Evolutionary conservation across 2,329 filamentous ascomycete species (phyloP), one percentile per base, ranked within the genome.

Genomic region (Fusarium sp.): DNA sequence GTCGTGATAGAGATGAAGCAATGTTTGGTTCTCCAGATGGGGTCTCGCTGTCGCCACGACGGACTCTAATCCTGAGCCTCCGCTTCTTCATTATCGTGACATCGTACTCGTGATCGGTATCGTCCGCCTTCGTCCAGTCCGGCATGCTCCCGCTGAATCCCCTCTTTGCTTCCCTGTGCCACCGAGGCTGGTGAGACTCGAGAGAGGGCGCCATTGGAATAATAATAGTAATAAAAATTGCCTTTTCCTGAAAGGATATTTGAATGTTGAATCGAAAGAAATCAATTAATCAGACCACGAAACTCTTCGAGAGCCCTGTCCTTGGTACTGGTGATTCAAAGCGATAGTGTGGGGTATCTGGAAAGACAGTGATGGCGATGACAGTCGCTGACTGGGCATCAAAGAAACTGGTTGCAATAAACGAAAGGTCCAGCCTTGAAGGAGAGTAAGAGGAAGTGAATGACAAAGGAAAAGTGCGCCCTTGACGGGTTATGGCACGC

Each of bases 41-140:
- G n/a, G 20, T 20, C 45, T 58, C 58, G 52, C 13, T 35, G n/a
- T 64, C 65, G 22, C 48, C 41, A 43, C 71, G 76, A 31, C 65
- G 67, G 13, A 48, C n/a, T 33, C 59, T 75, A 24, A 31, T 61
- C 27, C 59, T 66, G 35, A 45, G 20, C 35, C 57, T 69, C 18
- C 64, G 74, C 20, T 56, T 78, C 45, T 57, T 77, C 65, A 69
- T 70, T 31, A 67, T 67, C 35, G 67, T 64, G 57, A 72, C 69
- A 20, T 76, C 73, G 69, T 78, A 67, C 10, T 65, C 67, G 45
- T 77, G 64, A 29, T 78, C 73, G 54, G 56, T 69, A 27, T 77
- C 76, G 45, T 81, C 80, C n/a, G 67, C 79, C 24, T 71, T 71
- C 16, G 80, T 81, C 80, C 80, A 81, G 9, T 70, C 64, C 2